These are phyloP conservation scores for Tetracladium setigerum DNA, from an alignment of 495 filamentous ascomycete genomes.

Conservation along the genomic window DNA sequence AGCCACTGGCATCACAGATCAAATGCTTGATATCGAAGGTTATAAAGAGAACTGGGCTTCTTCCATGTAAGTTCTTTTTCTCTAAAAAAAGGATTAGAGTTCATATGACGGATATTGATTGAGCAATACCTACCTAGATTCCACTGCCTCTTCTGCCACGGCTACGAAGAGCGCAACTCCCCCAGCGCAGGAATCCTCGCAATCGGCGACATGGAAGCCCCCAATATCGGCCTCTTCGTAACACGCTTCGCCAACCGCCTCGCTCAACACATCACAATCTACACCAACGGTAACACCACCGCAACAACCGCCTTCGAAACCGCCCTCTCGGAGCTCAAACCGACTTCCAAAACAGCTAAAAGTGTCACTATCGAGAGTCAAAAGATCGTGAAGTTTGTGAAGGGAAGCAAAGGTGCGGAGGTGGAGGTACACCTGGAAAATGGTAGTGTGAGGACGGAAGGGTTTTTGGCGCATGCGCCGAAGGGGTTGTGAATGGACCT, in stretches of 20 bases:
- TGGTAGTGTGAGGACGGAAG: conserved; percentile 10
- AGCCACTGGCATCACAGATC: conserved; percentile 33
- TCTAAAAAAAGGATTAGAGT: neutral
- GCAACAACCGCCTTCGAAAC: conserved; percentile 6
- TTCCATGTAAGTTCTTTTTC: conserved; percentile 26
- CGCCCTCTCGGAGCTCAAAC: neutral
- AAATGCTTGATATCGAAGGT: conserved; percentile 23
- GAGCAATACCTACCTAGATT: conserved; percentile 23
- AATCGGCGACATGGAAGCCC: conserved; percentile 13
- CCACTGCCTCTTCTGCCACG: conserved; percentile 41
- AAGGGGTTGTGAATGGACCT: conserved; percentile 14
- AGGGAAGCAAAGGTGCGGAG: neutral
- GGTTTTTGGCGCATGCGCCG: conserved; percentile 21
- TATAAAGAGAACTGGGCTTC: conserved; percentile 26
- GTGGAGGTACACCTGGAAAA: conserved; percentile 4
- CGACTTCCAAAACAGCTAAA: neutral
- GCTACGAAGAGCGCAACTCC: conserved; percentile 34
- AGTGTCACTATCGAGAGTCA: neutral
- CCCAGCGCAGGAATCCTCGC: conserved; percentile 28
- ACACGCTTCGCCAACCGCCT: conserved; percentile 16
- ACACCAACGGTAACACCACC: conserved; percentile 22
- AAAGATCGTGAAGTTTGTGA: conserved; percentile 4
- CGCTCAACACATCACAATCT: conserved; percentile 21
- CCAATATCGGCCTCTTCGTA: conserved; percentile 13
- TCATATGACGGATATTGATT: neutral